phyloP scores from a whole-genome alignment of 441 rosid genomes.

The Mallotus japonicus region DNA sequence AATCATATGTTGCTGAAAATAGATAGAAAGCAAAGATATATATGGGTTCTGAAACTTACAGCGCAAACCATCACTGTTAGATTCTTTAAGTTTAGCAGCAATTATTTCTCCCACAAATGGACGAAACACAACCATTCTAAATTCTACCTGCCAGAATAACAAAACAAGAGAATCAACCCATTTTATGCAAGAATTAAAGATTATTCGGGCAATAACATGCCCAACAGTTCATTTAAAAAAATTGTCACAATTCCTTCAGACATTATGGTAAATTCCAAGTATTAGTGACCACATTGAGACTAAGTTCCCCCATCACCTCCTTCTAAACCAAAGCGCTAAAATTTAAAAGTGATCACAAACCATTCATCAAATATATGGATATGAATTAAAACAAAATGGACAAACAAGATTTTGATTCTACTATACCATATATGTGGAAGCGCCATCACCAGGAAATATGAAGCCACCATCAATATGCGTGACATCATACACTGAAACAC shows the following conservation, averaged over 20 bases:
- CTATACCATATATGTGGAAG: constrained; percentile 70
- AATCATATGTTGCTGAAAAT: neutral
- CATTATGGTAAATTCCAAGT: no score
- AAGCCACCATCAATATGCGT: constrained; percentile 62
- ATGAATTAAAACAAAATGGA: neutral
- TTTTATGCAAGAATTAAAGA: neutral
- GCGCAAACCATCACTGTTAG: constrained; percentile 58
- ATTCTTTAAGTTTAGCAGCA: constrained; percentile 66
- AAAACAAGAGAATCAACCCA: neutral
- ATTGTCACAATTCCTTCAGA: no score
- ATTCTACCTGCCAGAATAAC: constrained; percentile 48
- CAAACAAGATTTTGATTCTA: neutral
- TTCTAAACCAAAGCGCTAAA: neutral
- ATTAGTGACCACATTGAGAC: no score
- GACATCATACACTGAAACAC: constrained; percentile 71
- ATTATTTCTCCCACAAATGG: constrained; percentile 84
- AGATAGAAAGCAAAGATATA: neutral
- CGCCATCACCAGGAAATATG: constrained; percentile 78
- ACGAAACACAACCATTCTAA: constrained; percentile 74
- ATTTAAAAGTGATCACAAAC: no score
- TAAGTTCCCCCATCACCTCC: neutral
- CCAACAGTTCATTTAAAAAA: no score
- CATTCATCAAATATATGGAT: no score
- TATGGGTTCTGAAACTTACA: constrained; percentile 37
- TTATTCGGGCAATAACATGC: neutral